Base-by-base conservation (phyloP, 2,329 filamentous ascomycete species). In the Cryphonectria parasitica region DNA sequence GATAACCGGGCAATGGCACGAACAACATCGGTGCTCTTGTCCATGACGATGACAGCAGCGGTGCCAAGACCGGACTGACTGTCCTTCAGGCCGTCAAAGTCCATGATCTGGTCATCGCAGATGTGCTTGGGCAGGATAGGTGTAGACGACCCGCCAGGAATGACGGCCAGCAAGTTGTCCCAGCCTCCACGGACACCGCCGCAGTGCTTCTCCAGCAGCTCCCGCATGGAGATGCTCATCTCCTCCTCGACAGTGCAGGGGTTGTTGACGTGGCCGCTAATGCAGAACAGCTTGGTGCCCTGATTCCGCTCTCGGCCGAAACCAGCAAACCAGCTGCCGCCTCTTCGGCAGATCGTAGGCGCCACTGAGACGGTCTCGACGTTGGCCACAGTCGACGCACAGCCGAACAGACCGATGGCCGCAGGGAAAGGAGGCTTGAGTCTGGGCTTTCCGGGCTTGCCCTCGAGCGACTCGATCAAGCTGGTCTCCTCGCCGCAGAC, bases 381-480 rank as follows among this genome's bases (percentile, higher is more conserved):
- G 79, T 99, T 99, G 82, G 96, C 94, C 73, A 99, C 96, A 36
- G 96, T 99, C 62, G 94, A 97, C 36, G 96, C 96, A 86, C 96
- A 99, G 78, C 96, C 96, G 81, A 99, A 99, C 56, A 99, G 89
- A 85, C 96, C 96, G 72, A 99, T 96, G 56, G 96, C 93, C 75
- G 96, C 96, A 67, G 96, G 96, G 88, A 99, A 99, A 66, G 96
- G 96, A 34, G 96, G 96, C 92, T 99, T 99, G 76, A 99, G 89
- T 80, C 96, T 94, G 72, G 96, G 96, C 88, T 99, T 99, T 82
- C 96, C 96, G 61, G 95, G 94, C 87, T 99, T 99, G 81, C 96
- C 96, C 86, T 99, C 96, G 73, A 99, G 88, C 41, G 96, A 98
- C 83, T 99, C 96, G 78, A 99, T 99, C 74, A 99, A 87, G 17